Percentiles rank a stretch among this genome's conserved stretches.
Conservation (phyloP, 2,329 filamentous ascomycete genomes). For the Blumeriella jaapii region DNA sequence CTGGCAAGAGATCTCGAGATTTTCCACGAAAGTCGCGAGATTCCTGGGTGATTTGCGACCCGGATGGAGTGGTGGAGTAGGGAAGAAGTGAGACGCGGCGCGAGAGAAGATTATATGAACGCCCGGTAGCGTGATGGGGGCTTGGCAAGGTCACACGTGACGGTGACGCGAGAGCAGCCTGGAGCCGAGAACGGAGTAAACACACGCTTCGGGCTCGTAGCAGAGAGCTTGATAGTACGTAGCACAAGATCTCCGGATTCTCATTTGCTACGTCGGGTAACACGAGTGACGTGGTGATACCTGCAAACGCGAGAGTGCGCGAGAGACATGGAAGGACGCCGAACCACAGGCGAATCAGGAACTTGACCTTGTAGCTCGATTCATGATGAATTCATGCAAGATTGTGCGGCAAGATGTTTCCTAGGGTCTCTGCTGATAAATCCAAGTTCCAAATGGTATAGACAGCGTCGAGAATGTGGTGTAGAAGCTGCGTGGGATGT, state of each 20-base stretch:
- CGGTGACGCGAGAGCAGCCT: constrained; percentile 1
- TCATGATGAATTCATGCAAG: too few species aligned
- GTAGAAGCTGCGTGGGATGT: too few species aligned
- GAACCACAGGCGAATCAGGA: constrained; percentile 10
- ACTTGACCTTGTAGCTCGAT: too few species aligned
- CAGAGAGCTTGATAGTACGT: too few species aligned
- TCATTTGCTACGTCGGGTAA: constrained; percentile 6
- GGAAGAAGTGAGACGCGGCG: constrained; percentile 14
- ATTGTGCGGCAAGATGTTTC: too few species aligned
- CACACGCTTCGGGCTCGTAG: too few species aligned
- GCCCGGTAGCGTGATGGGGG: constrained; percentile 3
- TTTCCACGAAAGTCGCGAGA: constrained; percentile 29
- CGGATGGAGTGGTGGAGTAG: constrained; percentile 27
- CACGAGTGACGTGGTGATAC: constrained; percentile 9
- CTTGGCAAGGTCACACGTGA: constrained; percentile 11
- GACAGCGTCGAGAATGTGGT: too few species aligned
- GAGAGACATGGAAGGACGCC: too few species aligned
- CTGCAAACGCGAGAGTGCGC: constrained; percentile 6
- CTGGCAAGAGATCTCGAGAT: constrained; percentile 28
- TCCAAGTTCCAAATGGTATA: too few species aligned
- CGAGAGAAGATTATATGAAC: constrained; percentile 9
- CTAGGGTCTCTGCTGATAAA: too few species aligned
- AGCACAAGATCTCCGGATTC: not conserved
- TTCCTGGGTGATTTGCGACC: constrained; percentile 27
- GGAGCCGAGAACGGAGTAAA: not conserved